Conservation (phyloP, 192 early-diverging fungal species). For the Dimargaris xerosporica region DNA sequence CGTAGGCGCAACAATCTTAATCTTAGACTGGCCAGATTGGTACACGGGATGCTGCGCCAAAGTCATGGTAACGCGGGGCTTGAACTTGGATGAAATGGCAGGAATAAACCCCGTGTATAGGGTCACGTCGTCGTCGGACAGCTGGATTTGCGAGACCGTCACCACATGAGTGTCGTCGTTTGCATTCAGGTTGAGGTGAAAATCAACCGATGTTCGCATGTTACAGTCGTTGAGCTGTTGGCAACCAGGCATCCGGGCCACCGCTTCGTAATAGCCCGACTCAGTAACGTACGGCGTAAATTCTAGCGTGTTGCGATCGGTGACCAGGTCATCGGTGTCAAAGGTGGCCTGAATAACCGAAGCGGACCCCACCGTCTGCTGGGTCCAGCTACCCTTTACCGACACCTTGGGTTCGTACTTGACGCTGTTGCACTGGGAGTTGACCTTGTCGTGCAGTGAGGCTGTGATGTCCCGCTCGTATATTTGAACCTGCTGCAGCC, state of each 20-base stretch:
- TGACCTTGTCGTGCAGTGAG: constrained; percentile 2
- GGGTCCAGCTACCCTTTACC: constrained; percentile 19
- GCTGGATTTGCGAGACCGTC: constrained; percentile 29
- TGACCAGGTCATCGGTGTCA: constrained; percentile 14
- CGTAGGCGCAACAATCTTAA: constrained; percentile 24
- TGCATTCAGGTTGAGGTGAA: neutral
- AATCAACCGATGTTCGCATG: constrained; percentile 14
- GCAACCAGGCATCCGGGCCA: constrained; percentile 38
- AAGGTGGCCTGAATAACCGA: constrained; percentile 21
- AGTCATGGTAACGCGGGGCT: constrained; percentile 29
- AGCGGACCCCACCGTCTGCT: constrained; percentile 19
- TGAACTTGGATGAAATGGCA: constrained; percentile 28
- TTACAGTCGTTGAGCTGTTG: constrained; percentile 30
- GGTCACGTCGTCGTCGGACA: constrained; percentile 22
- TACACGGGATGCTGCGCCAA: constrained; percentile 15
- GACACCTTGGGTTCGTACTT: neutral
- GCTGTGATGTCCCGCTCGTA: constrained; percentile 22
- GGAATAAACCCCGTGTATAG: constrained; percentile 34
- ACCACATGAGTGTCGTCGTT: constrained; percentile 16
- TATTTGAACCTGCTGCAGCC: constrained; percentile 28
- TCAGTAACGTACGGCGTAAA: constrained; percentile 39
- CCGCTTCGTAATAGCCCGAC: constrained; percentile 41
- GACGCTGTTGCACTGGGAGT: neutral
- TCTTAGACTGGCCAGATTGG: constrained; percentile 14
- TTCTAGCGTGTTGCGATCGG: constrained; percentile 7